A percentile compares a stretch with the other conserved stretches of the same genome.
Evolutionary conservation across 2,329 filamentous ascomycete genomes (phyloP).

Genomic region (Colletotrichum tropicale): DNA sequence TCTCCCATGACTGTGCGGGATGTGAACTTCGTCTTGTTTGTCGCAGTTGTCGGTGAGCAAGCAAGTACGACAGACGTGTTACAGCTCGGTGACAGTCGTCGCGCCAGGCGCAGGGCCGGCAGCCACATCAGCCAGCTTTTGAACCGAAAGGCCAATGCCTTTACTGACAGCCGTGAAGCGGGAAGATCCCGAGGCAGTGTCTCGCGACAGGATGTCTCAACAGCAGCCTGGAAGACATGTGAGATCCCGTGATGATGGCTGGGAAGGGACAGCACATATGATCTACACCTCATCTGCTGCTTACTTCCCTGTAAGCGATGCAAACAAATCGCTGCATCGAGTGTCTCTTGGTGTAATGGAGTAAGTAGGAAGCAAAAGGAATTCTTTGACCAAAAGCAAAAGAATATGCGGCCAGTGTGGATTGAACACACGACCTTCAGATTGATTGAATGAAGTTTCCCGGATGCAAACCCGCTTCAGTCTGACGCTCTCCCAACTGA

Average conservation of each 20-base stretch:
- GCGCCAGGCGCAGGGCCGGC: too few relatives aligned
- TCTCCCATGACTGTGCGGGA: too few relatives aligned
- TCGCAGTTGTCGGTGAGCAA: too few relatives aligned
- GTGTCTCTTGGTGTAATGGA: background rate
- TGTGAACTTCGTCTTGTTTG: too few relatives aligned
- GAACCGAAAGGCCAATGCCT: too few relatives aligned
- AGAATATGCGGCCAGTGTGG: background rate
- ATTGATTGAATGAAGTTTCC: background rate
- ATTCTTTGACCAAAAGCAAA: background rate
- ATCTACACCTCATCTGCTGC: background rate
- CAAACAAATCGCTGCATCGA: background rate
- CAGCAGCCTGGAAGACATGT: background rate
- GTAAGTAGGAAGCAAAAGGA: background rate
- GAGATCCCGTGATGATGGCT: background rate
- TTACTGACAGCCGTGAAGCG: rapidly evolving
- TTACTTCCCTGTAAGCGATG: background rate
- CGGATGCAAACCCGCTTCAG: background rate
- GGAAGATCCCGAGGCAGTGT: too few relatives aligned
- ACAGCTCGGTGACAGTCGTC: too few relatives aligned
- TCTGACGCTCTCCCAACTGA: background rate
- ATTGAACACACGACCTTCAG: background rate
- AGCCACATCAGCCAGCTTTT: too few relatives aligned
- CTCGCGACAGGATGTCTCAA: background rate
- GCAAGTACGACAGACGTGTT: too few relatives aligned
- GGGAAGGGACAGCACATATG: background rate